Evolutionary conservation across 306 rosid genomes (phyloP).

Genomic region (Vicia faba): DNA sequence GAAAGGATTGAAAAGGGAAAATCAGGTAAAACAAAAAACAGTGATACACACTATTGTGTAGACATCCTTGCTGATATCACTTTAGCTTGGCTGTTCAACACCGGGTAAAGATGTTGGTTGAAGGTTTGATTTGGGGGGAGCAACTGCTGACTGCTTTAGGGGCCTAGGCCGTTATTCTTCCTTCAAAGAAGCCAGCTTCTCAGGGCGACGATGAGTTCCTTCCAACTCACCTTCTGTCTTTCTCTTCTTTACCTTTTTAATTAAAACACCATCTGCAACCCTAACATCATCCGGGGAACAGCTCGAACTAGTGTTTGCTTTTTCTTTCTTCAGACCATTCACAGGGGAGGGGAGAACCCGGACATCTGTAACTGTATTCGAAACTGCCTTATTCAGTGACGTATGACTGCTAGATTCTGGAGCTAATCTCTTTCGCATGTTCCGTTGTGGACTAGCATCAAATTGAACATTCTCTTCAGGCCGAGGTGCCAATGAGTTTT

Average conservation of each 20-base stretch:
- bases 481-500: constrained; percentile 57
- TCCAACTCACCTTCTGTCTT: constrained; percentile 66
- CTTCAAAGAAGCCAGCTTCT: constrained; percentile 51
- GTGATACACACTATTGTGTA: constrained; percentile 32
- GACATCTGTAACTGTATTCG: constrained; percentile 43
- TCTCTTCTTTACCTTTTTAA: constrained; percentile 67
- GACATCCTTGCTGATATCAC: constrained; percentile 50
- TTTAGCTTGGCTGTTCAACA: constrained; percentile 85
- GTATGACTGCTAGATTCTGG: constrained; percentile 59
- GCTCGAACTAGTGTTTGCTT: constrained; percentile 61
- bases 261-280: constrained; percentile 50
- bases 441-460: constrained; percentile 59
- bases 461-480: constrained; percentile 59
- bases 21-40: constrained; percentile 11
- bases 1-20: background rate
- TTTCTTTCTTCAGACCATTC: constrained; percentile 65
- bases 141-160: constrained; percentile 59
- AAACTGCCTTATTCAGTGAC: constrained; percentile 52
- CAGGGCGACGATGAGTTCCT: constrained; percentile 51
- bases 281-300: constrained; percentile 57
- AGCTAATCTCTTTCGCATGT: constrained; percentile 53
- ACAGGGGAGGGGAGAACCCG: constrained; percentile 49
- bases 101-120: constrained; percentile 65
- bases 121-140: constrained; percentile 57
- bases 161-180: constrained; percentile 65